Conservation (phyloP, 441 rosid genomes). For the Metrosideros polymorpha region DNA sequence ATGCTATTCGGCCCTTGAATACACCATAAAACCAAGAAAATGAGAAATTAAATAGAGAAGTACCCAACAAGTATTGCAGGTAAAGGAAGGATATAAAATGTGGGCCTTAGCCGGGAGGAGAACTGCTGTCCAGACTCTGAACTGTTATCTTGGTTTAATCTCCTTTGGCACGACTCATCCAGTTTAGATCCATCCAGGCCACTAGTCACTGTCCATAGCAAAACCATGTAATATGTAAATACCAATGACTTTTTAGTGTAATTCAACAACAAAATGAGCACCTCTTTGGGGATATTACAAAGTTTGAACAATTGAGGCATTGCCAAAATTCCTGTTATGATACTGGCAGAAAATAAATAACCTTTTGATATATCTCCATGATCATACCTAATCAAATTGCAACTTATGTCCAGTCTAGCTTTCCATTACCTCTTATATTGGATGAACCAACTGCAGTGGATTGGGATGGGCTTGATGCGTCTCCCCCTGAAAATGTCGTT, state of each 20-base stretch:
- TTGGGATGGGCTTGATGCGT: slow-evolving; percentile 52
- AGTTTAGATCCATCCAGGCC: slow-evolving; percentile 58
- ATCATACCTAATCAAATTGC: neutral
- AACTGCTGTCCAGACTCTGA: slow-evolving; percentile 61
- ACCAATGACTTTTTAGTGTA: neutral
- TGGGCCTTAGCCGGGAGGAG: slow-evolving; percentile 48
- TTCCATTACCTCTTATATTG: slow-evolving; percentile 36
- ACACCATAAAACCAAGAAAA: neutral
- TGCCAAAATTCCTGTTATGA: neutral
- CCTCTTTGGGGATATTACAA: neutral
- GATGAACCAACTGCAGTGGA: slow-evolving; percentile 53
- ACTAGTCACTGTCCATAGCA: slow-evolving; percentile 25
- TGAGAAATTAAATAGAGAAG: slow-evolving; percentile 1
- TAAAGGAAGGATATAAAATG: slow-evolving; percentile 83
- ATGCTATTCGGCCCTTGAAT: neutral
- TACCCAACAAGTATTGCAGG: slow-evolving; percentile 99
- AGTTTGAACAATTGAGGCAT: slow-evolving; percentile 1
- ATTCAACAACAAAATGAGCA: slow-evolving; percentile 8
- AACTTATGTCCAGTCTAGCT: neutral
- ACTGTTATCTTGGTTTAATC: slow-evolving; percentile 58
- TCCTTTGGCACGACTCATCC: slow-evolving; percentile 66
- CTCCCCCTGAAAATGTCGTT: slow-evolving; percentile 36
- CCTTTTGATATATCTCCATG: neutral
- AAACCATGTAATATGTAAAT: neutral
- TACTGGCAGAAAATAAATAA: neutral